Evolutionary conservation across 768 basidiomycete genomes (phyloP).

Genomic region (Chlorophyllum brunneum): DNA sequence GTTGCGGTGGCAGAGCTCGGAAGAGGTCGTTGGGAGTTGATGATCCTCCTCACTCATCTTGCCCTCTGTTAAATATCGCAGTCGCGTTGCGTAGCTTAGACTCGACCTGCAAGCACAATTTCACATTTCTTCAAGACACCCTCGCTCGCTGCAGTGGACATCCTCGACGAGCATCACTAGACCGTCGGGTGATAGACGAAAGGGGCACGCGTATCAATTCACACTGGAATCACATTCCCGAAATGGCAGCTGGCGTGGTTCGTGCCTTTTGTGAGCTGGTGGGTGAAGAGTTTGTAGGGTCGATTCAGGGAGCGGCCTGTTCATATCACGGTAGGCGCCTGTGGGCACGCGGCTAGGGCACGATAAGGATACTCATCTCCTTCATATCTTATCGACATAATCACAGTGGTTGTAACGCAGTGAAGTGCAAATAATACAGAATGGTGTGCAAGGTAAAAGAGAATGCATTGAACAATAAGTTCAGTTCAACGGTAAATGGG

Average conservation of each 20-base stretch:
- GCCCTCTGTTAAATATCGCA: constrained; percentile 6
- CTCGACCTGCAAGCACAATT: no score
- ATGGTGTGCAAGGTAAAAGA: no score
- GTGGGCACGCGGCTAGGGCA: no score
- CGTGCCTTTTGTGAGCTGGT: constrained; percentile 1
- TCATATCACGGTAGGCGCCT: no score
- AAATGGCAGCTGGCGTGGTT: neutral
- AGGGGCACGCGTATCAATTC: neutral
- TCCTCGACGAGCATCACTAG: constrained; percentile 10
- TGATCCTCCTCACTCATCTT: neutral
- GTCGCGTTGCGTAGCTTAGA: no score
- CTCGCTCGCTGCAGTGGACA: constrained; percentile 1
- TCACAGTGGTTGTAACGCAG: no score
- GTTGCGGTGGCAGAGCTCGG: neutral
- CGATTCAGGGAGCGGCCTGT: no score
- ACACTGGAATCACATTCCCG: constrained; percentile 6
- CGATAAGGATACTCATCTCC: no score
- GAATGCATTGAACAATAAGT: no score
- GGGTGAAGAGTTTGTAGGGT: neutral
- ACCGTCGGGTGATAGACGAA: constrained; percentile 7
- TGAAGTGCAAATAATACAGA: no score
- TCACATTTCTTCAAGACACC: constrained; percentile 2
- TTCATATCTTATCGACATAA: no score
- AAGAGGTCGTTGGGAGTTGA: neutral
- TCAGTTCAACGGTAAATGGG: no score